A percentile compares a stretch with the other conserved stretches of the same genome.
These are phyloP conservation scores for Sclerotinia trifoliorum DNA, from an alignment of 2,329 filamentous ascomycete genomes.

Conservation along the genomic window DNA sequence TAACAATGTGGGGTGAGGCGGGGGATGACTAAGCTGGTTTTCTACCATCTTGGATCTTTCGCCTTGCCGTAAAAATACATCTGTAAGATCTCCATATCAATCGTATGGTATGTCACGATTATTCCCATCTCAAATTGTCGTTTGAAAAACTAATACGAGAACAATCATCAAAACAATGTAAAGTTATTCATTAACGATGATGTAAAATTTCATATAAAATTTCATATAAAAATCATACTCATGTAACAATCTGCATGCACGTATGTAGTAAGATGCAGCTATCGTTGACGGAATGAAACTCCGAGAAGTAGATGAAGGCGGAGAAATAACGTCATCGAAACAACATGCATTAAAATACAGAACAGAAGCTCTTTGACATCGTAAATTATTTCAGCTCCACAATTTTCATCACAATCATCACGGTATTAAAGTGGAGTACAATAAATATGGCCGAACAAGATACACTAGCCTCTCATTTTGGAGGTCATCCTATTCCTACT, in stretches of 20 bases:
- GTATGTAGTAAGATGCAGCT: neutral
- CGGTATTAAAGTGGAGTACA: neutral
- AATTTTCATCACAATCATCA: neutral
- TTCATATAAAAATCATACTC: neutral
- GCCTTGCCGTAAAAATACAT: neutral
- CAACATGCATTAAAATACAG: neutral
- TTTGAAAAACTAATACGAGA: neutral
- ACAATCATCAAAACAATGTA: neutral
- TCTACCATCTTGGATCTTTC: neutral
- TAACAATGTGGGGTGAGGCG: neutral
- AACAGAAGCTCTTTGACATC: conserved; percentile 1
- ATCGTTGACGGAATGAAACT: conserved; percentile 1
- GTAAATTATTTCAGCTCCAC: neutral
- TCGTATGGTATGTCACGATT: neutral
- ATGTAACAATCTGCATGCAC: neutral
- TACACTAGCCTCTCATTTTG: conserved; percentile 20
- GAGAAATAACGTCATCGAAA: conserved; percentile 11
- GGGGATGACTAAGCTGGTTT: neutral
- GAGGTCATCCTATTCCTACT: conserved; percentile 11
- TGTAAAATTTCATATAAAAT: neutral
- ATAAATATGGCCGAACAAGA: conserved; percentile 22
- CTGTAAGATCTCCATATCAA: neutral
- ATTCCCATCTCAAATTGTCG: neutral
- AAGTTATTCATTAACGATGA: neutral
- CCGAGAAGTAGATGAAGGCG: neutral